Conservation (phyloP, 2,329 filamentous ascomycete species). For the Malbranchea cinnamomea region DNA sequence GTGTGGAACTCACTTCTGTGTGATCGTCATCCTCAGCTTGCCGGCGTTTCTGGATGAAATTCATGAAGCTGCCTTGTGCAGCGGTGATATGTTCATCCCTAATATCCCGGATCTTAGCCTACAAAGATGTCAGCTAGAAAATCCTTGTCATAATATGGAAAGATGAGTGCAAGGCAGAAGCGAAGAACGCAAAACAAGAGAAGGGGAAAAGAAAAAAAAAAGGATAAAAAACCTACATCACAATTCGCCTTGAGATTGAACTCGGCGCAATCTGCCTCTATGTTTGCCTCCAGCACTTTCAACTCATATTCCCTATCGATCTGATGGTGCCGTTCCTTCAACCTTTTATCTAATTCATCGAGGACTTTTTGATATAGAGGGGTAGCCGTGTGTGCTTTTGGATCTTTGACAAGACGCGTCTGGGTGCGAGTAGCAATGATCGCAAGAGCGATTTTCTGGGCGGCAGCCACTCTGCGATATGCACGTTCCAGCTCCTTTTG, state of each 20-base stretch:
- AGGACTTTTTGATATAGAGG: constrained; percentile 25
- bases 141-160: constrained; percentile 2
- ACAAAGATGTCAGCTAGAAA: constrained; percentile 3
- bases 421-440: constrained; percentile 26
- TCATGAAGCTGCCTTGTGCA: constrained; percentile 26
- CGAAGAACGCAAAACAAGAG: neutral
- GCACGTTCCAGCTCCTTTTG: constrained; percentile 28
- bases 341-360: constrained; percentile 16
- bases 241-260: constrained; percentile 20
- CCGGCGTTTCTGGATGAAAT: constrained; percentile 23
- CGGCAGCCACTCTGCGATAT: constrained; percentile 27
- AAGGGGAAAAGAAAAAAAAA: constrained; percentile 1
- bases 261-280: constrained; percentile 18
- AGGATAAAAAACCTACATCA: constrained; percentile 13
- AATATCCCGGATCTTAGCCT: constrained; percentile 17
- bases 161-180: constrained; percentile 2
- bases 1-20: constrained; percentile 20
- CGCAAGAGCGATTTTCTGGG: constrained; percentile 26
- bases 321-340: constrained; percentile 16
- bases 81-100: constrained; percentile 25
- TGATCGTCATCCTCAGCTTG: constrained; percentile 28
- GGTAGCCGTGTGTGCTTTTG: constrained; percentile 25
- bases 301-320: constrained; percentile 21
- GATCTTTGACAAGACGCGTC: constrained; percentile 24
- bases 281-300: constrained; percentile 17